Base-by-base conservation (phyloP, 179 eudicot genomes). In the Carnegiea gigantea region DNA sequence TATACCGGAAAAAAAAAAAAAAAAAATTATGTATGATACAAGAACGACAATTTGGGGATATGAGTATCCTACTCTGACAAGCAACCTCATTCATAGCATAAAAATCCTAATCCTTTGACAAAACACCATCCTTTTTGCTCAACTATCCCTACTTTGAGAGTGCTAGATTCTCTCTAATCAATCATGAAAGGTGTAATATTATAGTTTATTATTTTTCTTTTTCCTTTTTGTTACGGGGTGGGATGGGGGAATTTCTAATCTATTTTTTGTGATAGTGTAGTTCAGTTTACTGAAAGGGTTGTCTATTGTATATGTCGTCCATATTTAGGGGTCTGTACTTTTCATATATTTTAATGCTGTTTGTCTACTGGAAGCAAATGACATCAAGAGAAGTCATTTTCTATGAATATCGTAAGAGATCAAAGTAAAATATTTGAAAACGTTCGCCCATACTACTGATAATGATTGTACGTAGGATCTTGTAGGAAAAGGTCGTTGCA, bases 71-170 rank as follows among this genome's bases (percentile, higher is more conserved):
- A 78, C 71, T 33, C 68, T 76, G 79, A 85, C 72, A 85, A 82
- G 83, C 79, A 85, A 85, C 75, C 77, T 80, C 46, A 73, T 73
- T 51, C 28, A 40, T 67, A 40, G 65, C 49, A 28, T 65, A 76
- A 76, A 82, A 40, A 36, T 80, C 77, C 67, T 44, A 83, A 83
- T 77, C 73, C 87, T 72, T 85, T 83, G 88, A 79, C 85, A 85
- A 85, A 80, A 83, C 64, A 78, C 73, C 82, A 40, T 74, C 73
- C 75, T 77, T 73, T 73, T 79, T 73, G 83, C 80, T 76, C 81
- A 80, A 79, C 78, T 64, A 78, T 82, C 81, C 65, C 70, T 46
- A n/a, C 48, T 44, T 65, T 62, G 38, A 51, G 12, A 73, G 11
- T 76, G 30, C 26, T 54, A 53, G 30, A 23, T 75, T 30, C 46